Evolutionary conservation across 257 asterid species (phyloP), one percentile per base, ranked within the genome.

Genomic region (Solanum medicagineum): DNA sequence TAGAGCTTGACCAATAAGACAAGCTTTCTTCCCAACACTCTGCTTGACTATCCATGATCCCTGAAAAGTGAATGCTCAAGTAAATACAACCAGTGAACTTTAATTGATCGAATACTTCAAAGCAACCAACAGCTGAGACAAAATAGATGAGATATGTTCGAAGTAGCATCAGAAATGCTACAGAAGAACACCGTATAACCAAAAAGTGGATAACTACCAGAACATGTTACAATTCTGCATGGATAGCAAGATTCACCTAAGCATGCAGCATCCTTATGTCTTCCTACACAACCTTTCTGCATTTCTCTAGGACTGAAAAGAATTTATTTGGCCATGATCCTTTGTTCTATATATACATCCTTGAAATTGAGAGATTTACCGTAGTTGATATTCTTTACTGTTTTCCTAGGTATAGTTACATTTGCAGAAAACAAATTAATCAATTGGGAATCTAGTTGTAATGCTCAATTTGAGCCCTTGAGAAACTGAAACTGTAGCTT

Each of bases 41-140:
- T 97, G 98, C 92, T 92, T 97, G 70, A 95, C 99, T 29, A 97
- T 97, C 98, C 99, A 97, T 68, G 98, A 92, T 87, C 99, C 99
- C 99, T 96, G 91, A 51, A 73, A 85, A 87, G 89, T 3, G 47
- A 79, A 79, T 16, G 82, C 66, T 51, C 19, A 83, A 84, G 47
- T 53, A 2, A 79, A 79, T 51, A 79, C 49, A 66, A 66, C 42
- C 62, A 79, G 17, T 26, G 10, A 8, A 49, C 62, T 24, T 77
- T 77, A 16, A 79, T 16, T 79, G 47, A 79, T 79, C 10, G n/a
- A 79, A 53, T 79, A 79, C 29, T 79, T 24, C 82, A 16, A 79
- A 10, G 65, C 59, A 79, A 53, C 26, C 47, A 77, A 19, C 29
- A 79, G 47, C 42, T 79, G 66, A 5, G 49, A 79, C 47, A 51